These are phyloP conservation scores for Chloromonas sp. DNA, from an alignment of 163 green algal genomes.

Conservation along the genomic window DNA sequence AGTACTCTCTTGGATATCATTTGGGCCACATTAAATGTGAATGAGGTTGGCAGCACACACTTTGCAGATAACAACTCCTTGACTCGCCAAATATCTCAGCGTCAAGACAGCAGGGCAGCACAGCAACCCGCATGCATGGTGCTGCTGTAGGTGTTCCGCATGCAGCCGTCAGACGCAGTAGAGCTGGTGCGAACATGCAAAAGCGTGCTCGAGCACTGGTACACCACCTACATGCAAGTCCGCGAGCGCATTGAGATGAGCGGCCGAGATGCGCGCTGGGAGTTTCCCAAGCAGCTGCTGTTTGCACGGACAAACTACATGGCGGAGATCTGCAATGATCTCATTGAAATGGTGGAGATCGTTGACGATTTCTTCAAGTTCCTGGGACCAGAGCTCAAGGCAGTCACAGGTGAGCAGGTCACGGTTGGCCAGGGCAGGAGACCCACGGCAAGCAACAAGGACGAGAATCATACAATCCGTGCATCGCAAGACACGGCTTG, in stretches of 20 bases:
- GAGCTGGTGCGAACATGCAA: constrained; percentile 49
- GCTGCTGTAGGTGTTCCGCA: constrained; percentile 45
- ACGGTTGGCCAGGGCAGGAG: background rate
- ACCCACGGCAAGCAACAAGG: background rate
- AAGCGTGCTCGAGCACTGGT: constrained; percentile 68
- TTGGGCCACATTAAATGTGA: too few species aligned
- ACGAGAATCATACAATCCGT: too few species aligned
- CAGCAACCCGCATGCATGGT: too few species aligned
- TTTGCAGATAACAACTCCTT: too few species aligned
- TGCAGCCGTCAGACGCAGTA: constrained; percentile 41
- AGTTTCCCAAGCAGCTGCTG: constrained; percentile 82
- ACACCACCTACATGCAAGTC: constrained; percentile 72
- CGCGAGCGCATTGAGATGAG: constrained; percentile 81
- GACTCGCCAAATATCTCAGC: too few species aligned
- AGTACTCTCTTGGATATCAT: too few species aligned
- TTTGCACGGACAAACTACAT: constrained; percentile 87
- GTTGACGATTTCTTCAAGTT: constrained; percentile 88
- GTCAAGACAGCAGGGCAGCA: too few species aligned
- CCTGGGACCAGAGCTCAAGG: constrained; percentile 86
- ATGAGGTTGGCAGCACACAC: too few species aligned
- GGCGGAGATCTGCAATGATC: constrained; percentile 71
- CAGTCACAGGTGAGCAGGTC: constrained; percentile 62
- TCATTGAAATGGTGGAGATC: constrained; percentile 78
- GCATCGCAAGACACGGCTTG: too few species aligned
- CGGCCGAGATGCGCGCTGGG: constrained; percentile 79